phyloP scores from a whole-genome alignment of 176 grass and related monocot genomes.

The Oryza glumipatula region DNA sequence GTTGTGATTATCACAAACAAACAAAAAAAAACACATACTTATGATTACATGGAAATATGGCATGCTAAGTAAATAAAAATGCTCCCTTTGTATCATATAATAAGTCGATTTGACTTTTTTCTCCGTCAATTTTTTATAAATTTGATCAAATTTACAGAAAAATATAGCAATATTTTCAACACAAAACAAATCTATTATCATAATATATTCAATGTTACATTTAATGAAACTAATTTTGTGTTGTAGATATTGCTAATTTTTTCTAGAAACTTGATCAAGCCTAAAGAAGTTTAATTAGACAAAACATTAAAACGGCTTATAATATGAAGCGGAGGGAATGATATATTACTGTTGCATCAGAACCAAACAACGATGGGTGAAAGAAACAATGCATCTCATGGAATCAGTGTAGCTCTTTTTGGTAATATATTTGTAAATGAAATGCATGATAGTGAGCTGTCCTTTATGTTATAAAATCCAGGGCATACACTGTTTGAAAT shows the following conservation, averaged over 20 bases:
- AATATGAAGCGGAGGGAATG: too few species aligned
- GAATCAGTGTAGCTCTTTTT: not conserved
- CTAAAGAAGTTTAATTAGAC: too few species aligned
- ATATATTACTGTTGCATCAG: not conserved
- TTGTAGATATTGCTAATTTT: too few species aligned
- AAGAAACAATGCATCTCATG: not conserved
- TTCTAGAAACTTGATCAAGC: fast-evolving
- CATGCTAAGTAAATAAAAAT: not conserved
- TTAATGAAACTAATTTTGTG: too few species aligned
- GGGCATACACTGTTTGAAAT: not conserved
- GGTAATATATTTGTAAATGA: not conserved
- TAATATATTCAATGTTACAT: too few species aligned
- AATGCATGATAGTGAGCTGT: not conserved
- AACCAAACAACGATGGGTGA: not conserved
- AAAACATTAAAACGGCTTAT: too few species aligned
- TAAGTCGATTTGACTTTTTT: too few species aligned
- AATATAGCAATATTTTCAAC: too few species aligned
- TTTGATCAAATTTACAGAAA: too few species aligned
- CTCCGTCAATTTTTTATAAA: too few species aligned
- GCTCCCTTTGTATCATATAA: too few species aligned
- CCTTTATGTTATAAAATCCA: not conserved
- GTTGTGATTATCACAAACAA: not conserved
- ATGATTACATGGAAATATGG: not conserved
- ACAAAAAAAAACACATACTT: not conserved
- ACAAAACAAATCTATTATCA: too few species aligned